A percentile compares a stretch with the other conserved stretches of the same genome.
Conservation (phyloP, 306 rosid species). For the Citrullus mucosospermus region DNA sequence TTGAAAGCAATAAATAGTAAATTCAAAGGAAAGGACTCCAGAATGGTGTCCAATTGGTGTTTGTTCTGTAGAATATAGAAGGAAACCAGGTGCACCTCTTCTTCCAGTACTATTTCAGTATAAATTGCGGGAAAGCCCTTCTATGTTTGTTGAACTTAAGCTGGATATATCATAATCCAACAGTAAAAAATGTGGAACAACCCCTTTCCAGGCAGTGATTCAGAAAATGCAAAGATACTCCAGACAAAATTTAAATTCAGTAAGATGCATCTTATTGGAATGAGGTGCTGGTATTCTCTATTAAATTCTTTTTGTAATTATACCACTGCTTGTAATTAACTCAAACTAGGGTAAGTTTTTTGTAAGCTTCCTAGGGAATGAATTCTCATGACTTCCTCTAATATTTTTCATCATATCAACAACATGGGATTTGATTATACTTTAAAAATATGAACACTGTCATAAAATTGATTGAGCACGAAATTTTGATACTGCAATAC, state of each 20-base stretch:
- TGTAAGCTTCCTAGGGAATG: neutral
- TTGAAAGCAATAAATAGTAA: neutral
- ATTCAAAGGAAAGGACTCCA: neutral
- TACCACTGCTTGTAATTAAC: neutral
- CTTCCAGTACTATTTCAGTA: neutral
- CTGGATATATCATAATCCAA: neutral
- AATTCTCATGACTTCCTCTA: neutral
- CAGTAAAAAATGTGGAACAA: neutral
- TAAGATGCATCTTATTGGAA: neutral
- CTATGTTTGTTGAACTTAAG: neutral
- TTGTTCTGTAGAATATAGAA: neutral
- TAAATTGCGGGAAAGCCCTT: neutral
- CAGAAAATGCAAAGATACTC: neutral
- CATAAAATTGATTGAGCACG: neutral
- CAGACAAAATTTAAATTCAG: neutral
- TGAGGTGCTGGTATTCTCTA: neutral
- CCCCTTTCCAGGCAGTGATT: neutral
- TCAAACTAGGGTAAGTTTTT: neutral
- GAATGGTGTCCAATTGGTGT: neutral
- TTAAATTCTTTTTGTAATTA: neutral
- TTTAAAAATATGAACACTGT: neutral
- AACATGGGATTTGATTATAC: neutral
- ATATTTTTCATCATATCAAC: neutral
- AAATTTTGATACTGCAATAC: conserved; percentile 25
- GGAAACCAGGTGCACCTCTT: neutral